A percentile compares a stretch with the other conserved stretches of the same genome.
phyloP scores from a whole-genome alignment of 768 basidiomycete species.

The Boletus reticulatus region DNA sequence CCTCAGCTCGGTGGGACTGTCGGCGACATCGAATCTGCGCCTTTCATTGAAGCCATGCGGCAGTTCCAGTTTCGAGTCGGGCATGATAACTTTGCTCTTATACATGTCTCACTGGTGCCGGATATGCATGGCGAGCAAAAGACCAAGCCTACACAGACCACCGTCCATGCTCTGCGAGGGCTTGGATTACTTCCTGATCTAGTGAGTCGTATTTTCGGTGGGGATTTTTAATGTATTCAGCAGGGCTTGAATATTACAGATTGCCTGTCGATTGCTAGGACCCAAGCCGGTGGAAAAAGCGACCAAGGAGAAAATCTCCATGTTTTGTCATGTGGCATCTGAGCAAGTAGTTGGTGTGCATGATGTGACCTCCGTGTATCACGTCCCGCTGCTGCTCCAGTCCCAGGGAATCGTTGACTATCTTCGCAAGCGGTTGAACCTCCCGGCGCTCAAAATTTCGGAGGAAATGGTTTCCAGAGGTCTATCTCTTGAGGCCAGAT shows the following conservation, averaged over 20 bases:
- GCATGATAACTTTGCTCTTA: constrained; percentile 92
- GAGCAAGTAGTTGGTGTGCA: constrained; percentile 94
- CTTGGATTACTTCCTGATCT: constrained; percentile 91
- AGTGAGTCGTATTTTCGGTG: constrained; percentile 42
- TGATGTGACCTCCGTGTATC: constrained; percentile 95
- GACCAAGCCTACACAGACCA: constrained; percentile 98
- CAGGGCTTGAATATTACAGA: constrained; percentile 43
- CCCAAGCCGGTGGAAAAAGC: constrained; percentile 77
- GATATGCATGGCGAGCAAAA: constrained; percentile 99
- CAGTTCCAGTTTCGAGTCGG: constrained; percentile 99
- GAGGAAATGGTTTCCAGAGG: constrained; percentile 62
- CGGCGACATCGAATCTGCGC: constrained; percentile 97
- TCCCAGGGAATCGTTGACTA: constrained; percentile 91
- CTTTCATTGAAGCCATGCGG: constrained; percentile 98
- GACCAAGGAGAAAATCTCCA: constrained; percentile 94
- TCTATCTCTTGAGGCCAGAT: constrained; percentile 60
- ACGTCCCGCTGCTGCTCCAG: constrained; percentile 89
- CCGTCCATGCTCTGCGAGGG: constrained; percentile 89
- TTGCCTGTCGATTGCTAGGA: constrained; percentile 86
- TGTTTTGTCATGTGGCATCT: constrained; percentile 95
- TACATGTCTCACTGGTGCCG: constrained; percentile 97
- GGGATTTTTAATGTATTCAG: background rate
- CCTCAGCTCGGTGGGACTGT: constrained; percentile 94
- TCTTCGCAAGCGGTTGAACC: constrained; percentile 77
- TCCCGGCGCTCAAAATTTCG: constrained; percentile 55